phyloP scores from a whole-genome alignment of 768 basidiomycete species.

The Cantharellus cinnabarinus region DNA sequence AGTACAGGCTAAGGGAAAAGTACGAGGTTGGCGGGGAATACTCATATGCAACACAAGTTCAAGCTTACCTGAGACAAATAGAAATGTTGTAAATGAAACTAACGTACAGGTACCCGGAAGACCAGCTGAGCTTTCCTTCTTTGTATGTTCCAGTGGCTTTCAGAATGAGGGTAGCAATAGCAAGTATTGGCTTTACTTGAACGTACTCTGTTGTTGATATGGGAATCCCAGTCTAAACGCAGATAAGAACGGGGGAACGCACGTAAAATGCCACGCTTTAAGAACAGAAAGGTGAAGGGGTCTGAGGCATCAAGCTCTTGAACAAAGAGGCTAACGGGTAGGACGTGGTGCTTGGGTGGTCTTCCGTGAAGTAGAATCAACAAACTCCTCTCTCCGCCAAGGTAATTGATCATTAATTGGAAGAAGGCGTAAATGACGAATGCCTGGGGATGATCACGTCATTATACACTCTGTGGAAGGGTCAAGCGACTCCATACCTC shows the following conservation, averaged over 20 bases:
- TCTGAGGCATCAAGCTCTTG: slow-evolving; percentile 84
- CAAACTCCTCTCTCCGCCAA: slow-evolving; percentile 84
- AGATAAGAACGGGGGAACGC: slow-evolving; percentile 13
- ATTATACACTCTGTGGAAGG: background rate
- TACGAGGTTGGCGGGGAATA: slow-evolving; percentile 19
- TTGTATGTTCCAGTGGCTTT: slow-evolving; percentile 75
- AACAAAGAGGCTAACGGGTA: slow-evolving; percentile 68
- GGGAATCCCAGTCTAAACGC: background rate
- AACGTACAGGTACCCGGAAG: slow-evolving; percentile 83
- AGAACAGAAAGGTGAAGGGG: slow-evolving; percentile 79
- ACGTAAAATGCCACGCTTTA: slow-evolving; percentile 94
- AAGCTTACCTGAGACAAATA: slow-evolving; percentile 14
- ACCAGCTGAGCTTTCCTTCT: slow-evolving; percentile 68
- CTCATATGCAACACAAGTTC: slow-evolving; percentile 40
- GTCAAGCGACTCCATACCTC: slow-evolving; percentile 36
- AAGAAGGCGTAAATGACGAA: slow-evolving; percentile 94
- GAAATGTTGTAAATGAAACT: slow-evolving; percentile 37
- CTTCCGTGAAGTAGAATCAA: slow-evolving; percentile 84
- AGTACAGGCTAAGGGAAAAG: slow-evolving; percentile 50
- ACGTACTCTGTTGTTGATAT: slow-evolving; percentile 61
- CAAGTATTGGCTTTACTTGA: slow-evolving; percentile 83
- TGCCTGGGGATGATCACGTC: slow-evolving; percentile 27
- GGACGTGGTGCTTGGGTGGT: slow-evolving; percentile 68
- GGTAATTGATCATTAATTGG: slow-evolving; percentile 55
- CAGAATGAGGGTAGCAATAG: slow-evolving; percentile 61